These are phyloP conservation scores for Debaryomycetaceae sp. DNA, from an alignment of 1,139 yeast species.

Conservation along the genomic window DNA sequence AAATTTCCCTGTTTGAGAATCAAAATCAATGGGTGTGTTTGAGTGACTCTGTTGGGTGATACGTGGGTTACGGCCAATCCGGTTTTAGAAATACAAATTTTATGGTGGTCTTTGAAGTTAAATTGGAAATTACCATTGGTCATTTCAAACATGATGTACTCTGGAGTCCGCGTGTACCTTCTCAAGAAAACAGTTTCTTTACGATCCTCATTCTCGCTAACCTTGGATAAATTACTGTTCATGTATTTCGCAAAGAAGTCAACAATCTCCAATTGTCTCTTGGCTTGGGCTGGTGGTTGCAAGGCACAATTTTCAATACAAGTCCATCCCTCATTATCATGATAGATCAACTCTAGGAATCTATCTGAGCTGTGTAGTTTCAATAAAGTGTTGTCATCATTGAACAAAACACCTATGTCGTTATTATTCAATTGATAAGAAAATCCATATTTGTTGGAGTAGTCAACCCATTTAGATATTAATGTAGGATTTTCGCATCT, in stretches of 20 bases:
- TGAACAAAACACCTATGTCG: slow-evolving; percentile 87
- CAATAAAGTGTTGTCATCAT: slow-evolving; percentile 76
- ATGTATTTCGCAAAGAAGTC: slow-evolving; percentile 81
- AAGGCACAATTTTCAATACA: slow-evolving; percentile 58
- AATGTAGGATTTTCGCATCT: slow-evolving; percentile 63
- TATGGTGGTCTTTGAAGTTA: slow-evolving; percentile 93
- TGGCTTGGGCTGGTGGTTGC: slow-evolving; percentile 57
- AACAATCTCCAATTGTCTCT: slow-evolving; percentile 75
- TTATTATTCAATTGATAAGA: slow-evolving; percentile 90
- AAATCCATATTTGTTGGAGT: slow-evolving; percentile 92
- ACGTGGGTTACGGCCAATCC: slow-evolving; percentile 80
- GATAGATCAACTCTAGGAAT: slow-evolving; percentile 60
- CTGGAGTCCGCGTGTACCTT: slow-evolving; percentile 74
- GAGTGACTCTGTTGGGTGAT: slow-evolving; percentile 71
- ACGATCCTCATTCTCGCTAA: slow-evolving; percentile 55
- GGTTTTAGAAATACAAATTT: slow-evolving; percentile 71
- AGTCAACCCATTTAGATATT: slow-evolving; percentile 96
- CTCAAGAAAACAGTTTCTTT: slow-evolving; percentile 72
- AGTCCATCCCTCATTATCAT: slow-evolving; percentile 67
- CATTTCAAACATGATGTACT: slow-evolving; percentile 87
- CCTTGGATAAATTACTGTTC: slow-evolving; percentile 77
- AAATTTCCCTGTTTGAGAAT: slow-evolving; percentile 62
- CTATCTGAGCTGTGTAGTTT: slow-evolving; percentile 62
- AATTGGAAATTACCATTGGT: slow-evolving; percentile 92
- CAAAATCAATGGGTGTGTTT: slow-evolving; percentile 62